phyloP scores from a whole-genome alignment of 2,329 filamentous ascomycete species.

The Beauveria sp. region DNA sequence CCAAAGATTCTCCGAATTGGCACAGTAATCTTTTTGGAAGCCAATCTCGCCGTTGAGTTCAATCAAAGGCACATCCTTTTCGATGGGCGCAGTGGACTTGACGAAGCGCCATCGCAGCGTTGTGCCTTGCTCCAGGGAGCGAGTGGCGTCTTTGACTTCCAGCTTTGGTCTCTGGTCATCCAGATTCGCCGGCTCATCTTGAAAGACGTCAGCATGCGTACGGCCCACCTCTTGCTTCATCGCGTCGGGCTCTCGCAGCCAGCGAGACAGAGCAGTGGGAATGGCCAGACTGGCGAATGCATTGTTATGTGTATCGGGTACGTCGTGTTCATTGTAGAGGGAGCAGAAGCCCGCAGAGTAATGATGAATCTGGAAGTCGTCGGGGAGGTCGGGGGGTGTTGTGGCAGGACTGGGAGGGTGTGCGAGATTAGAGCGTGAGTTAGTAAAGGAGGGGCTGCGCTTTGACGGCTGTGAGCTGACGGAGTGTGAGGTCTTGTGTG shows the following conservation, averaged over 20 bases:
- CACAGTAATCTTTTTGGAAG: conserved; percentile 65
- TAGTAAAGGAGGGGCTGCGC: conserved; percentile 57
- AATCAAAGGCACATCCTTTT: conserved; percentile 50
- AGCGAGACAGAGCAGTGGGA: conserved; percentile 65
- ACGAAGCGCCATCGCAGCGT: conserved; percentile 63
- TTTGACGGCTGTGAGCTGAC: conserved; percentile 60
- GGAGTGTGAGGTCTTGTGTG: conserved; percentile 71
- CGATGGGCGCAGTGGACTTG: conserved; percentile 41
- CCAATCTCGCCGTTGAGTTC: conserved; percentile 75
- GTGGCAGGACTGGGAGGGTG: conserved; percentile 70
- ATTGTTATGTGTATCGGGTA: conserved; percentile 60
- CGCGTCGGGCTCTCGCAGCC: conserved; percentile 67
- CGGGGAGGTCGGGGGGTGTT: conserved; percentile 57
- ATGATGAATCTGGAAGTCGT: conserved; percentile 56
- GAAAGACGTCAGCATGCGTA: conserved; percentile 62
- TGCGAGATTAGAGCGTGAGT: conserved; percentile 49
- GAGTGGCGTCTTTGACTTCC: conserved; percentile 41
- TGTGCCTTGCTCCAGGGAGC: conserved; percentile 24
- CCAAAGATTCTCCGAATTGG: conserved; percentile 60
- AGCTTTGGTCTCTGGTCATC: conserved; percentile 36
- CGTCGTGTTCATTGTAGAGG: conserved; percentile 58
- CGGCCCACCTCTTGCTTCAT: conserved; percentile 62
- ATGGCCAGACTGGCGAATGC: conserved; percentile 69
- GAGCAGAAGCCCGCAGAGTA: conserved; percentile 71
- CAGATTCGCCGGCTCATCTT: conserved; percentile 34